Conservation (phyloP, 2,329 filamentous ascomycete species). For the Fusarium falciforme region DNA sequence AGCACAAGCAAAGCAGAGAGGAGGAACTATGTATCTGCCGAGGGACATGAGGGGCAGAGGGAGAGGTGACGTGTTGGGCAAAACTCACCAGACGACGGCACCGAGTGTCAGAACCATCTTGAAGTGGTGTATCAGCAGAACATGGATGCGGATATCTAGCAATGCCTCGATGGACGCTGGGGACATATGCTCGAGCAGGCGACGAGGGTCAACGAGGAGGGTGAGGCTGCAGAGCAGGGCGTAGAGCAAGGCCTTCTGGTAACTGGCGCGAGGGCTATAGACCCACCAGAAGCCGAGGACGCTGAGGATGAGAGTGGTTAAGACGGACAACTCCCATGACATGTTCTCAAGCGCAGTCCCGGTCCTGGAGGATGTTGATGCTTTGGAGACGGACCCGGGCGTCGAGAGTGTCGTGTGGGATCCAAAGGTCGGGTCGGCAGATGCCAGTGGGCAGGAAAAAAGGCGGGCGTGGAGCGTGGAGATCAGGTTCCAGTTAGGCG, state of each 20-base stretch:
- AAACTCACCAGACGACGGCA: constrained; percentile 64
- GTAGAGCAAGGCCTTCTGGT: constrained; percentile 48
- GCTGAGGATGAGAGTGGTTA: constrained; percentile 54
- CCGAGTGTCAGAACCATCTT: constrained; percentile 67
- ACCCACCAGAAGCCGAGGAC: constrained; percentile 53
- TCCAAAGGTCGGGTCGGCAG: constrained; percentile 42
- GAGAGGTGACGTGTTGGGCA: background rate
- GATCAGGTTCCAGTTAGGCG: constrained; percentile 18
- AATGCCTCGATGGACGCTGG: constrained; percentile 47
- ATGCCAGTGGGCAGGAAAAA: constrained; percentile 44
- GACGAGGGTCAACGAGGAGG: constrained; percentile 49
- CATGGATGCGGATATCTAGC: constrained; percentile 58
- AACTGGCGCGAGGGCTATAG: constrained; percentile 48
- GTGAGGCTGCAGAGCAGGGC: constrained; percentile 48
- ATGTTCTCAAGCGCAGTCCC: constrained; percentile 53
- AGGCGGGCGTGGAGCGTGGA: constrained; percentile 37
- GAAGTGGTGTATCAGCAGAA: constrained; percentile 60
- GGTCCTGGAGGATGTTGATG: constrained; percentile 36
- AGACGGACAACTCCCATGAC: constrained; percentile 56
- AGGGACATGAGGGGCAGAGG: constrained; percentile 1
- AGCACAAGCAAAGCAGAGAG: constrained; percentile 13
- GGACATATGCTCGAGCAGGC: constrained; percentile 45
- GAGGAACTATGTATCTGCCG: background rate
- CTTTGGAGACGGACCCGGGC: constrained; percentile 39
- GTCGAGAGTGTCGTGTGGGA: constrained; percentile 38